Conservation (phyloP, 495 filamentous ascomycete species). For the Penicillium paxilli region DNA sequence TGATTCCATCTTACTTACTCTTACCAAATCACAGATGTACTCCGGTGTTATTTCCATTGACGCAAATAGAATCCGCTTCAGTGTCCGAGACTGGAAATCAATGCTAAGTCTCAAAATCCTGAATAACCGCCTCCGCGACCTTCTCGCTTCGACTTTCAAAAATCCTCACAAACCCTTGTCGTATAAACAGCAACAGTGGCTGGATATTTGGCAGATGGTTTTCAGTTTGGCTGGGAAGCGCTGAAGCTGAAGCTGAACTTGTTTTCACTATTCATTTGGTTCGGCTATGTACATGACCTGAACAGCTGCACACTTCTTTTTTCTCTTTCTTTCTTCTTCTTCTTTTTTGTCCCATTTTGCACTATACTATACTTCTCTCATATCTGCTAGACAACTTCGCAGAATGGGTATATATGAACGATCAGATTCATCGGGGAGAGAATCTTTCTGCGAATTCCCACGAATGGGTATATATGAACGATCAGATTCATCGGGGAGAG, state of each 20-base stretch:
- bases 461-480: background rate
- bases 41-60: conserved; percentile 84
- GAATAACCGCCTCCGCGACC: conserved; percentile 64
- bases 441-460: background rate
- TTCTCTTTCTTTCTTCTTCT: background rate
- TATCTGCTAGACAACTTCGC: background rate
- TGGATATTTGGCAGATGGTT: conserved; percentile 63
- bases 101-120: conserved; percentile 83
- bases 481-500: background rate
- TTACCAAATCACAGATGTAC: conserved; percentile 59
- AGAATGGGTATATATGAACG: background rate
- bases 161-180: conserved; percentile 67
- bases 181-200: conserved; percentile 69
- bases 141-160: conserved; percentile 69
- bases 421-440: background rate
- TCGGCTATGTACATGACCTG: too few species aligned
- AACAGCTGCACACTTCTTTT: too few species aligned
- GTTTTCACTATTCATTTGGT: too few species aligned
- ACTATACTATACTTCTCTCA: background rate
- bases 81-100: conserved; percentile 84
- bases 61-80: conserved; percentile 83
- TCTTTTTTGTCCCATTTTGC: background rate
- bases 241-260: conserved; percentile 2
- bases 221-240: conserved; percentile 37
- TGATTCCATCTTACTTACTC: background rate